A percentile compares a stretch with the other conserved stretches of the same genome.
These are phyloP conservation scores for Cladosporium sp. DNA, from an alignment of 2,329 filamentous ascomycete species.

Conservation along the genomic window DNA sequence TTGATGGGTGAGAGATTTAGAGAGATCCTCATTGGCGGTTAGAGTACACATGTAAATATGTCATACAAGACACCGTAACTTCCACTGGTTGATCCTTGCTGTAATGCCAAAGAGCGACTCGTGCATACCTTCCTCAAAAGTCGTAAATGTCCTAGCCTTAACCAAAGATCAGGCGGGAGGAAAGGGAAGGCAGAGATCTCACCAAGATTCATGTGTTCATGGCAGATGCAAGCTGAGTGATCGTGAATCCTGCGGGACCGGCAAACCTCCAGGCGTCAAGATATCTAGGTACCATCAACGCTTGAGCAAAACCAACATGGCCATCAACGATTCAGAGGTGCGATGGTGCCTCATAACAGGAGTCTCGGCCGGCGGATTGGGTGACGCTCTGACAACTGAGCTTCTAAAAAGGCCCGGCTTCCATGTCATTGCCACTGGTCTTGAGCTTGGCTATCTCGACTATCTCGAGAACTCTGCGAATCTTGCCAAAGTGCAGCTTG, in stretches of 20 bases:
- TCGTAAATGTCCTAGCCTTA: too few species aligned
- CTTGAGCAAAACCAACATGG: too few species aligned
- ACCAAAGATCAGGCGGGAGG: too few species aligned
- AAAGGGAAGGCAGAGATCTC: too few species aligned
- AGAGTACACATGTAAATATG: not conserved
- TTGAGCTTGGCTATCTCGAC: slow-evolving; percentile 24
- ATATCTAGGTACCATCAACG: too few species aligned
- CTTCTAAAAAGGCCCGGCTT: slow-evolving; percentile 31
- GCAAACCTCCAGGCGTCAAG: too few species aligned
- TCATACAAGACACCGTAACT: not conserved
- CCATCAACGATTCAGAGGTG: too few species aligned
- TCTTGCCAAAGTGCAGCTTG: slow-evolving; percentile 32
- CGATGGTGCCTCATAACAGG: slow-evolving; percentile 23
- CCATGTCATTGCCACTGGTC: slow-evolving; percentile 18
- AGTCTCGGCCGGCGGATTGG: slow-evolving; percentile 36
- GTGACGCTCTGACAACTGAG: slow-evolving; percentile 33
- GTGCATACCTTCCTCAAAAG: too few species aligned
- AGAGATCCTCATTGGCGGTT: slow-evolving; percentile 24
- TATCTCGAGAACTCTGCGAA: slow-evolving; percentile 17
- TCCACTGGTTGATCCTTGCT: not conserved
- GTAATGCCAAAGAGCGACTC: too few species aligned
- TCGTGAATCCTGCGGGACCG: too few species aligned
- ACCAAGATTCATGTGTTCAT: too few species aligned
- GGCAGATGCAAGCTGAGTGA: too few species aligned
- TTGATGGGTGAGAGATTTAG: slow-evolving; percentile 30